These are phyloP conservation scores for Magnusiomyces suaveolens DNA, from an alignment of 1,139 yeast species.

Conservation along the genomic window DNA sequence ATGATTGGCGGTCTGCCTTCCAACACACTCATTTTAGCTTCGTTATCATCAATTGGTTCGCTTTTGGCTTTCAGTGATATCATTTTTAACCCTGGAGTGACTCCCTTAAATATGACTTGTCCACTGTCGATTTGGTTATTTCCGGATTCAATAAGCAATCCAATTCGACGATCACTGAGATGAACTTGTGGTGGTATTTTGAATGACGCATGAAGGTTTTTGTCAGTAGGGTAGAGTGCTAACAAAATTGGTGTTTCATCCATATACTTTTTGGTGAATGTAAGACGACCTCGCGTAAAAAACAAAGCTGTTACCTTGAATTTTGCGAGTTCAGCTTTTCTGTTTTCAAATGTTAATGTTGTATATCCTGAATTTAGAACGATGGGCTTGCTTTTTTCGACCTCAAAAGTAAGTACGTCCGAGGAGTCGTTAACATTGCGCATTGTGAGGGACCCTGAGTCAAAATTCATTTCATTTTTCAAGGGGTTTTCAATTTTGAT, in stretches of 20 bases:
- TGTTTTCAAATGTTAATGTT: constrained; percentile 19
- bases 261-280: constrained; percentile 22
- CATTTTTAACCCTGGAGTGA: constrained; percentile 17
- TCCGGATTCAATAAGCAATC: constrained; percentile 17
- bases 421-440: constrained; percentile 12
- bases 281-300: constrained; percentile 21
- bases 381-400: constrained; percentile 6
- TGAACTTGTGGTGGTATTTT: constrained; percentile 16
- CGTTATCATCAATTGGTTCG: constrained; percentile 5
- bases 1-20: constrained; percentile 14
- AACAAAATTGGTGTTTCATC: constrained; percentile 15
- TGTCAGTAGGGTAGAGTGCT: constrained; percentile 20
- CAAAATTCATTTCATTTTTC: constrained; percentile 12
- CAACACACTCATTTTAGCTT: background rate
- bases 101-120: constrained; percentile 15
- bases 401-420: constrained; percentile 10
- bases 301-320: constrained; percentile 22
- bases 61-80: constrained; percentile 11
- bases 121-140: constrained; percentile 14
- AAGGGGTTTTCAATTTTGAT: constrained; percentile 13
- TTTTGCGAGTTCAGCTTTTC: constrained; percentile 22
- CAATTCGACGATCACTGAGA: constrained; percentile 19
- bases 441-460: constrained; percentile 11
- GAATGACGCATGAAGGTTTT: constrained; percentile 19
- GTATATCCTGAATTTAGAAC: constrained; percentile 8